Base-by-base conservation (phyloP, 805 yeast species). In the Maudiozyma barnettii region DNA sequence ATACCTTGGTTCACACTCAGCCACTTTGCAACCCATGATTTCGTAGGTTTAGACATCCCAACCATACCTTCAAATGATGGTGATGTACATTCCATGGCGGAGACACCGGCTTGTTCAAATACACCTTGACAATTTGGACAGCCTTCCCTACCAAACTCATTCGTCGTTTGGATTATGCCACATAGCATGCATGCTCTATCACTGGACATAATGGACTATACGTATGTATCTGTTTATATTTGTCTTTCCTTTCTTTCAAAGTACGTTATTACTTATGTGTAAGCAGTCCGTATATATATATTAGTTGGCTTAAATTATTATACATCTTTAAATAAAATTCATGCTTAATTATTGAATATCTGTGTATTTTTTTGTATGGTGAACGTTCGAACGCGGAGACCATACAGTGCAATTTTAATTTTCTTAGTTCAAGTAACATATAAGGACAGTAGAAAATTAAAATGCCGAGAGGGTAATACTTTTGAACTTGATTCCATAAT, bases 151-250 rank as follows among this genome's bases (percentile, higher is more conserved):
- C 84, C 78, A 64, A 93, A 93, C 58, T 79, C 84, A 48, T 72
- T 76, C 55, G 84, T 77, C 5, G 95, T 79, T 60, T 87, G 95
- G 47, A 91, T 86, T 46, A 91, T 76, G 4, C 97, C 98, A 68
- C 99, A 91, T 49, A 93, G 77, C 96, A 91, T 86, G 61, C 99
- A 91, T 7, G 98, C 98, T 73, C 99, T 79, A 53, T 89, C 95
- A 48, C 64, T 61, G 23, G 65, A 61, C 55, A 55, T 56, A n/a
- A n/a, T 35, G 38, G 38, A 35, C 8, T 8, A 16, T 8, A 18
- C 19, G 40, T 19, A 16, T 5, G 19, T 37, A 5, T 9, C 4
- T 37, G 40, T 37, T 10, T 36, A 20, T 19, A 23, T 37, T 3
- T 37, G 22, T 16, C 9, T 16, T 13, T 18, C 19, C 22, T 13